Conservation (phyloP, 768 basidiomycete genomes). For the Boletus reticuloceps region DNA sequence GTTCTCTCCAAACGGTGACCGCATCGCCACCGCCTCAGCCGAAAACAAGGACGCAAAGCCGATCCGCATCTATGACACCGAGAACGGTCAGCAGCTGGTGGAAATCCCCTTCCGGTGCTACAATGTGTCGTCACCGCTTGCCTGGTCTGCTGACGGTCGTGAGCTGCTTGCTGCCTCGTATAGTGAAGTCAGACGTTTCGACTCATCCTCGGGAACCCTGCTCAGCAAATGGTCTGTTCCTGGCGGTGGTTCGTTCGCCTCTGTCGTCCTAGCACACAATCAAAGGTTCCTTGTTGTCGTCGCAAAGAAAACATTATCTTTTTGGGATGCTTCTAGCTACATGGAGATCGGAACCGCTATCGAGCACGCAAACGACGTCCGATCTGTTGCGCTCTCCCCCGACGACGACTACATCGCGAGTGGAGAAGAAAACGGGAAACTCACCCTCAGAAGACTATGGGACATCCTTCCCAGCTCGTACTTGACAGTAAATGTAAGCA, state of each 20-base stretch:
- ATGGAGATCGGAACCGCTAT: neutral
- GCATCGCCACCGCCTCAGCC: neutral
- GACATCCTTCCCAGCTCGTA: neutral
- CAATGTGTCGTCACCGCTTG: neutral
- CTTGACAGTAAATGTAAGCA: neutral
- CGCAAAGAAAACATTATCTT: rapidly evolving
- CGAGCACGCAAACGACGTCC: neutral
- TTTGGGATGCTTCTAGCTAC: neutral
- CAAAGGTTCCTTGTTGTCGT: neutral
- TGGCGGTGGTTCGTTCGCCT: neutral
- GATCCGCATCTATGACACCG: constrained; percentile 1
- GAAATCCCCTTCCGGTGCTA: neutral
- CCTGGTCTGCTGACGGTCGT: constrained; percentile 5
- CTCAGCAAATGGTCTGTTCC: neutral
- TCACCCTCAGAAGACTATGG: neutral
- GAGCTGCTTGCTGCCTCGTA: neutral
- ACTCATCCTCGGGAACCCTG: neutral
- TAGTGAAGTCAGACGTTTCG: neutral
- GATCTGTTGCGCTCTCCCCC: neutral
- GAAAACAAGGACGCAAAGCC: neutral
- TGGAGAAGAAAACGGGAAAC: neutral
- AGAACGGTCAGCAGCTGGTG: neutral
- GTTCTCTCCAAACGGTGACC: neutral
- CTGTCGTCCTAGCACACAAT: neutral
- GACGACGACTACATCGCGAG: neutral